Evolutionary conservation across 371 early-diverging fungal genomes (phyloP).

Genomic region (Fennellomyces sp.): DNA sequence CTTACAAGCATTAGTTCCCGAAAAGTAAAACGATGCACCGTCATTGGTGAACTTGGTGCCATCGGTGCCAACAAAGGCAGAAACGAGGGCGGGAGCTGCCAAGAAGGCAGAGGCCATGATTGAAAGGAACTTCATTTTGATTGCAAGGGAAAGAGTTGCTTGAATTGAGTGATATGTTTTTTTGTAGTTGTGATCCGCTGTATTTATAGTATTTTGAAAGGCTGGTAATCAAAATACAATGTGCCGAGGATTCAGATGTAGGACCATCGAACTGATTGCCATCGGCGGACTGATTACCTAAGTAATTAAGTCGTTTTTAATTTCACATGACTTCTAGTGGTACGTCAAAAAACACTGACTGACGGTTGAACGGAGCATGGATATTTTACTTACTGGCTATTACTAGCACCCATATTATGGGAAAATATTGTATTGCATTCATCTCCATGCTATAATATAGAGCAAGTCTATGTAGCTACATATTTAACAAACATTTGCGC

Average conservation of each 20-base stretch:
- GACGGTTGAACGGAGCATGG: too few relatives aligned
- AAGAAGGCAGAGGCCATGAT: slow-evolving; percentile 7
- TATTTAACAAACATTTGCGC: too few relatives aligned
- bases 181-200: neutral
- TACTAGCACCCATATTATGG: too few relatives aligned
- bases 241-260: neutral
- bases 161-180: neutral
- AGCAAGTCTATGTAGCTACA: too few relatives aligned
- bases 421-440: too few relatives aligned
- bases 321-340: neutral
- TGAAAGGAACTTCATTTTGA: slow-evolving; percentile 9
- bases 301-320: neutral
- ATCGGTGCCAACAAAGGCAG: slow-evolving; percentile 1
- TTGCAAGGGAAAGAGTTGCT: neutral
- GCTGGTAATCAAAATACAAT: neutral
- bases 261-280: neutral
- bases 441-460: too few relatives aligned
- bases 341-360: too few relatives aligned
- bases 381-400: too few relatives aligned
- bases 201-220: neutral
- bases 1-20: slow-evolving; percentile 14
- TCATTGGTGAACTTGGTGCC: neutral
- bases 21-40: slow-evolving; percentile 2
- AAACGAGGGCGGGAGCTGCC: neutral
- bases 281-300: neutral